A percentile compares a stretch with the other conserved stretches of the same genome.
Conservation (phyloP, 2,329 filamentous ascomycete genomes). For the Xylaria arbuscula region DNA sequence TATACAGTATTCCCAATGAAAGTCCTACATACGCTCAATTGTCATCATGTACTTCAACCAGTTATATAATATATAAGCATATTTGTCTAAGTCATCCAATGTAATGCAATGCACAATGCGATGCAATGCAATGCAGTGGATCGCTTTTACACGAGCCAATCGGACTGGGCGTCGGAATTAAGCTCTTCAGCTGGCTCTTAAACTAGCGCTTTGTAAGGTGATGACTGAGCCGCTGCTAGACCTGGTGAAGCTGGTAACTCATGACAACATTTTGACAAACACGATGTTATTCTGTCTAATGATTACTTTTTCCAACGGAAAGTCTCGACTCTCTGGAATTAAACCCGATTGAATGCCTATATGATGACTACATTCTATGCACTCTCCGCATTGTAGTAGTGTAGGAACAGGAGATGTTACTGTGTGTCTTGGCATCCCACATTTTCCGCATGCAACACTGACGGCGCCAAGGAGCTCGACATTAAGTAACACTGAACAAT, state of each 20-base stretch:
- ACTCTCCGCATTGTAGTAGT: neutral
- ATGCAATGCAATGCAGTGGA: neutral
- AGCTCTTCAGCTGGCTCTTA: neutral
- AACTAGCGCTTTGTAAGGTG: slow-evolving; percentile 30
- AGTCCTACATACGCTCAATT: neutral
- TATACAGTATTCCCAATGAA: neutral
- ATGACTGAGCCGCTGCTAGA: slow-evolving; percentile 22
- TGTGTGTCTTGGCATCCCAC: slow-evolving; percentile 34
- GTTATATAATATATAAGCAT: neutral
- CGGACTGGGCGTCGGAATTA: slow-evolving; percentile 11
- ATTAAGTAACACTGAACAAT: slow-evolving; percentile 5
- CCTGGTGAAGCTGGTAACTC: neutral
- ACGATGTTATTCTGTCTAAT: neutral
- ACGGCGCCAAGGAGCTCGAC: slow-evolving; percentile 15
- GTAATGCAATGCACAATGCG: slow-evolving; percentile 18
- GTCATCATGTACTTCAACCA: neutral
- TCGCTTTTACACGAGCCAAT: slow-evolving; percentile 11
- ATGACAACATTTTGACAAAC: slow-evolving; percentile 29
- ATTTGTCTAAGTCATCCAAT: neutral
- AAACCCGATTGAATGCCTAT: neutral
- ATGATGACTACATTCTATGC: neutral
- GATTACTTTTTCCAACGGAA: neutral
- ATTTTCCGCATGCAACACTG: slow-evolving; percentile 7
- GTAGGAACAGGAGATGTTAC: neutral
- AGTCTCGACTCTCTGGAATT: neutral